A percentile compares a stretch with the other conserved stretches of the same genome.
These are phyloP conservation scores for Pichia nanzhaoensis DNA, from an alignment of 805 yeast species.

Conservation along the genomic window DNA sequence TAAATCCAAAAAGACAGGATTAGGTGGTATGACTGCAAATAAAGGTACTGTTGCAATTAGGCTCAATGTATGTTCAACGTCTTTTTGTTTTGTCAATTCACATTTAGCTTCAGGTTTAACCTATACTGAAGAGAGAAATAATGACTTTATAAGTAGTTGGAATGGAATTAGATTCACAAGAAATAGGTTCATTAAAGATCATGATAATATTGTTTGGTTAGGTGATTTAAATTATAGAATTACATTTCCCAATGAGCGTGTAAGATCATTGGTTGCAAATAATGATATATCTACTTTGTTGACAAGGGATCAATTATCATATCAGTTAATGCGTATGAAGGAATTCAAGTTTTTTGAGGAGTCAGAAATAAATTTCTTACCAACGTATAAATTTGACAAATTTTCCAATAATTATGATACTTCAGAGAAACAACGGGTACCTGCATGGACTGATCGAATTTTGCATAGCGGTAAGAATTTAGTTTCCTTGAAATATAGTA, in stretches of 20 bases:
- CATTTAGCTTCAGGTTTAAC: conserved; percentile 91
- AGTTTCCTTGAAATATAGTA: conserved; percentile 60
- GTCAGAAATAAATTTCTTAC: conserved; percentile 67
- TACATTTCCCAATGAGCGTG: conserved; percentile 63
- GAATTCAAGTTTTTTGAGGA: conserved; percentile 76
- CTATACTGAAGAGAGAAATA: conserved; percentile 78
- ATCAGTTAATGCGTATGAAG: conserved; percentile 63
- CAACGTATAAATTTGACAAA: conserved; percentile 89
- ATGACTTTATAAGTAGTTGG: conserved; percentile 70
- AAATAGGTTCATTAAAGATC: conserved; percentile 69
- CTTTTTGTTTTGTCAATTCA: conserved; percentile 79
- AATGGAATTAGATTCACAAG: conserved; percentile 75
- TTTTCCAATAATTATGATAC: conserved; percentile 78
- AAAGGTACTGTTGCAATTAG: conserved; percentile 95
- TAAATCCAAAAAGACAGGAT: conserved; percentile 89
- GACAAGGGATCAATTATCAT: conserved; percentile 69
- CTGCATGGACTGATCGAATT: conserved; percentile 95
- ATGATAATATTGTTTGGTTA: conserved; percentile 84
- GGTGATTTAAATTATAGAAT: conserved; percentile 93
- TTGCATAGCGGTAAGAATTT: conserved; percentile 54
- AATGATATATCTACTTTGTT: conserved; percentile 46
- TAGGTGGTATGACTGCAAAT: conserved; percentile 96
- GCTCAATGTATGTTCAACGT: conserved; percentile 71
- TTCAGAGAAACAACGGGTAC: conserved; percentile 86
- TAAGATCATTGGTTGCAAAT: conserved; percentile 45